phyloP scores from a whole-genome alignment of 202 grass and related monocot species.

The Setaria viridis region DNA sequence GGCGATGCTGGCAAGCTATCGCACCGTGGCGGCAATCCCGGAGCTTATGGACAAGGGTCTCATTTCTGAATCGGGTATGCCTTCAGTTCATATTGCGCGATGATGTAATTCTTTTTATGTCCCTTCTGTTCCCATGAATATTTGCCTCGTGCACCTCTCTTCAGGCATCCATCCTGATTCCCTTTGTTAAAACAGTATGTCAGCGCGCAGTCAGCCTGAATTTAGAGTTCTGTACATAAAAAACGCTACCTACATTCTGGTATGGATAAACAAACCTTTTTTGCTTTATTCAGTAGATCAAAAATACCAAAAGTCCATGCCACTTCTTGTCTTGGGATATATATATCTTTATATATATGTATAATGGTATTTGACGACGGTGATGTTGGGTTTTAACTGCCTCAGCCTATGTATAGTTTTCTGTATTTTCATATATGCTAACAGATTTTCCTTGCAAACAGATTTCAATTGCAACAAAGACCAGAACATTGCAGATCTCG shows the following conservation, averaged over 20 bases:
- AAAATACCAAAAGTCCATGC: too few relatives aligned
- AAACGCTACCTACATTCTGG: neutral
- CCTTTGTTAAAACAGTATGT: neutral
- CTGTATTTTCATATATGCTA: too few relatives aligned
- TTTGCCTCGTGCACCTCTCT: neutral
- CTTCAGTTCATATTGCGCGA: too few relatives aligned
- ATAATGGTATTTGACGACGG: neutral
- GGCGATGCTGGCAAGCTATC: slow-evolving; percentile 60
- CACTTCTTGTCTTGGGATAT: too few relatives aligned
- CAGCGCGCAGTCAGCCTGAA: neutral
- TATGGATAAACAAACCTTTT: neutral
- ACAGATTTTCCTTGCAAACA: neutral
- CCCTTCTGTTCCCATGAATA: neutral
- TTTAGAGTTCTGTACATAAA: neutral
- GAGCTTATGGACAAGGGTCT: slow-evolving; percentile 49
- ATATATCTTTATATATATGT: too few relatives aligned
- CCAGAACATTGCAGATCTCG: slow-evolving; percentile 1
- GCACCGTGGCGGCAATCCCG: slow-evolving; percentile 56
- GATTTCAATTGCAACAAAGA: neutral
- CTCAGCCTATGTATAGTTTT: neutral
- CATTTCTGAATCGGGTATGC: slow-evolving; percentile 63
- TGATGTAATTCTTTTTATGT: neutral
- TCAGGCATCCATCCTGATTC: neutral
- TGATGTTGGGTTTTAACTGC: neutral
- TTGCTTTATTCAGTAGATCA: neutral